These are phyloP conservation scores for Yamadazyma aaseri DNA, from an alignment of 1,139 yeast species.

Conservation along the genomic window DNA sequence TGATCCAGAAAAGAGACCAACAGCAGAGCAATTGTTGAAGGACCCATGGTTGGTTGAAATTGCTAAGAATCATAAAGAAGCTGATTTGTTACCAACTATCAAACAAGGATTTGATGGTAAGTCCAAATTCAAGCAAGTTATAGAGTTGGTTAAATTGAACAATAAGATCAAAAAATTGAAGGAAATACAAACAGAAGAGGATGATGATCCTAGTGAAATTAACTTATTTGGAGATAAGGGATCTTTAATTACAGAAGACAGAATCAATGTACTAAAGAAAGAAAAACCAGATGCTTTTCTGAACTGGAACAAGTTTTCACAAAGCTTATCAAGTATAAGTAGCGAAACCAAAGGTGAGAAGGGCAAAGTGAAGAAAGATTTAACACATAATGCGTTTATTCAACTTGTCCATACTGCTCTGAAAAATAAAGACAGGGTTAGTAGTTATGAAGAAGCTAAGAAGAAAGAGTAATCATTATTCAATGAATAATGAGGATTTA, in stretches of 20 bases:
- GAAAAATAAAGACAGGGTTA: slow-evolving; percentile 61
- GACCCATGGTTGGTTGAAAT: slow-evolving; percentile 69
- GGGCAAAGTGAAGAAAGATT: slow-evolving; percentile 16
- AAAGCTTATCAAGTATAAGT: slow-evolving; percentile 19
- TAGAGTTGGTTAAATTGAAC: slow-evolving; percentile 73
- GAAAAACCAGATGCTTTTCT: slow-evolving; percentile 2
- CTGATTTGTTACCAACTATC: slow-evolving; percentile 68
- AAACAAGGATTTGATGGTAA: slow-evolving; percentile 80
- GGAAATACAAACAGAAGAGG: slow-evolving; percentile 49
- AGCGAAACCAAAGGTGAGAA: slow-evolving; percentile 6
- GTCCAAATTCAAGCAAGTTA: slow-evolving; percentile 80
- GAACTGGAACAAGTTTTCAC: slow-evolving; percentile 12
- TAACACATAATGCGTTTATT: slow-evolving; percentile 53
- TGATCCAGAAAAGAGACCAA: slow-evolving; percentile 65
- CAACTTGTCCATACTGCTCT: slow-evolving; percentile 75
- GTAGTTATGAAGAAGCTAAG: slow-evolving; percentile 36
- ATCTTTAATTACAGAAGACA: slow-evolving; percentile 10
- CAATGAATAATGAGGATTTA: too few species aligned
- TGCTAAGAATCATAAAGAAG: slow-evolving; percentile 46
- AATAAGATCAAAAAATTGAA: slow-evolving; percentile 71
- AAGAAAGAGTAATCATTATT: too few species aligned
- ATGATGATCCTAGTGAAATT: slow-evolving; percentile 53
- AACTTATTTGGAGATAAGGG: slow-evolving; percentile 39
- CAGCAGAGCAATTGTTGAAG: slow-evolving; percentile 58
- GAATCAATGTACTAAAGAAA: slow-evolving; percentile 15